Evolutionary conservation across 768 basidiomycete species (phyloP), one percentile per base, ranked within the genome.

Genomic region (Tylopilus sp.): DNA sequence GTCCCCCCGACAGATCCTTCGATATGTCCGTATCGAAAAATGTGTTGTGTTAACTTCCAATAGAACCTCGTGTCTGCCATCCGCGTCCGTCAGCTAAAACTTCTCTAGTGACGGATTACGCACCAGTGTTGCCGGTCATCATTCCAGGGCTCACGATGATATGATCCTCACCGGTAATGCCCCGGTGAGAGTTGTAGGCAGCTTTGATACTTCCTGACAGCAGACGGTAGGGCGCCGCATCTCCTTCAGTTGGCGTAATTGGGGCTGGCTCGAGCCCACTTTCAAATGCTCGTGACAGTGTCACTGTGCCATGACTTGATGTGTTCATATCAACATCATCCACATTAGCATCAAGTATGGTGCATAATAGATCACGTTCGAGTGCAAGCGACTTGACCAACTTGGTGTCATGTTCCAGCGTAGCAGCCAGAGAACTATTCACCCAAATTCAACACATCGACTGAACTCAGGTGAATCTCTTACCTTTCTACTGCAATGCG

Each of bases 201-300:
- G 82, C 77, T 57, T 81, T 84, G 61, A 86, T 86, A 2, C 80
- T 82, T 13, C 83, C 85, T 33, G 82, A 79, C 20, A 86, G 71
- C 10, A 86, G 57, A 45, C 69, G 65, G 53, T 75, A 86, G 17
- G 80, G 53, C 43, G 20, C 51, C 11, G 71, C 64, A 4, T 62
- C 59, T 10, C 46, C 59, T 13, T 65, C 66, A 0, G 63, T 70
- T 1, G 77, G 73, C n/a, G 85, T 80, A 33, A 86, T 67, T 0
- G 85, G 86, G 3, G 88, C 86, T 15, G 86, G 86, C 56, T 87
- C 83, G 7, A 87, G 68, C 7, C 73, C 78, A 9, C 26, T 22
- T 4, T 69, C 67, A 48, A 70, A 81, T 1, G 79, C 77, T 48
- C 79, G 70, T 12, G 66, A 76, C 23, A 88, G 70, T 2, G 67